Evolutionary conservation across 1,284 basidiomycete genomes (phyloP).

Genomic region (Naganishia albida): DNA sequence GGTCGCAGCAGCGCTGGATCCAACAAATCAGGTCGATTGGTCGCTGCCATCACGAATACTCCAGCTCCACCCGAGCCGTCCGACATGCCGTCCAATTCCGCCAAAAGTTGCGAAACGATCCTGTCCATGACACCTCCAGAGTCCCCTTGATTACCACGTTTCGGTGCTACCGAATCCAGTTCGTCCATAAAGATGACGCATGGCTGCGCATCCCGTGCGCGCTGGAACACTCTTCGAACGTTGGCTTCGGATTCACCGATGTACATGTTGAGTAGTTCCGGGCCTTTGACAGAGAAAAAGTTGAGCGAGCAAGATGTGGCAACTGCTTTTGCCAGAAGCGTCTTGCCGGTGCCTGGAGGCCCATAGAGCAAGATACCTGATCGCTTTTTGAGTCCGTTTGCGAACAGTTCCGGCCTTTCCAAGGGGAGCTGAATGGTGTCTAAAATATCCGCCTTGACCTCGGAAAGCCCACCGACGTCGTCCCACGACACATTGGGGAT

Average conservation of each 20-base stretch:
- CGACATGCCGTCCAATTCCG: slow-evolving; percentile 91
- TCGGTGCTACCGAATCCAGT: slow-evolving; percentile 93
- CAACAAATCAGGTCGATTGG: slow-evolving; percentile 92
- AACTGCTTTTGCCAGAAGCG: slow-evolving; percentile 87
- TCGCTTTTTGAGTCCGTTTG: slow-evolving; percentile 89
- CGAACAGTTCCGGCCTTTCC: slow-evolving; percentile 91
- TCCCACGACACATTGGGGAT: slow-evolving; percentile 98
- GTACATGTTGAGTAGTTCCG: slow-evolving; percentile 95
- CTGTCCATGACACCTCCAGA: slow-evolving; percentile 97
- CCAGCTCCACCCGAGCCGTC: slow-evolving; percentile 63
- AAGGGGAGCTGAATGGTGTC: slow-evolving; percentile 96
- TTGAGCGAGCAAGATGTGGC: slow-evolving; percentile 90
- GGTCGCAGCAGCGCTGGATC: slow-evolving; percentile 91
- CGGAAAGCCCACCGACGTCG: slow-evolving; percentile 88
- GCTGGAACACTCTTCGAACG: slow-evolving; percentile 87
- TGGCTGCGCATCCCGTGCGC: slow-evolving; percentile 83
- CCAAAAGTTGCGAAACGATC: slow-evolving; percentile 93
- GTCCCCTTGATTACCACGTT: slow-evolving; percentile 91
- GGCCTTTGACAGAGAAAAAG: slow-evolving; percentile 95
- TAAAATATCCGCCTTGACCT: slow-evolving; percentile 89
- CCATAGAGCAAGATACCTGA: slow-evolving; percentile 84
- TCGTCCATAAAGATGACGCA: slow-evolving; percentile 99
- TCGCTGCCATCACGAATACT: slow-evolving; percentile 96
- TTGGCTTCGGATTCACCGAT: slow-evolving; percentile 98
- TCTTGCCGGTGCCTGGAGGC: slow-evolving; percentile 95